Conservation (phyloP, 257 asterid species). For the Salvia miltiorrhiza region DNA sequence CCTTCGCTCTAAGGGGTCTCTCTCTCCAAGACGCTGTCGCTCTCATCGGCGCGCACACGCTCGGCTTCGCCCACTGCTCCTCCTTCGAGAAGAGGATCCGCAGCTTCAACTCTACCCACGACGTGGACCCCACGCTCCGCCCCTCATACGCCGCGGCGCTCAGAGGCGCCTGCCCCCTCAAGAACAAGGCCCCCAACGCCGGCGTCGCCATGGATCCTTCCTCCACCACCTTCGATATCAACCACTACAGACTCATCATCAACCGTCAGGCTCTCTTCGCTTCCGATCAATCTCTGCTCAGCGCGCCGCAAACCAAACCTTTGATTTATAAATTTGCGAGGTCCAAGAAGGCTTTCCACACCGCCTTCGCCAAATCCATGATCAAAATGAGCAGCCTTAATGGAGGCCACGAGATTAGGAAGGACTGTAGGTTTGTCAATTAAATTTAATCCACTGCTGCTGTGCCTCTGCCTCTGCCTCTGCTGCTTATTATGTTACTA, state of each 20-base stretch:
- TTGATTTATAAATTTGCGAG: slow-evolving; percentile 59
- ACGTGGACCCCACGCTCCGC: slow-evolving; percentile 62
- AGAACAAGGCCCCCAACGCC: slow-evolving; percentile 47
- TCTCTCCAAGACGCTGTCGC: slow-evolving; percentile 63
- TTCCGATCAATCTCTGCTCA: slow-evolving; percentile 69
- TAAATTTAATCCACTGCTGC: too few relatives aligned
- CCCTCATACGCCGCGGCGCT: slow-evolving; percentile 58
- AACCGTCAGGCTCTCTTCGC: slow-evolving; percentile 53
- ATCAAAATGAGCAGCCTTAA: slow-evolving; percentile 86
- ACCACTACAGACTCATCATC: slow-evolving; percentile 56
- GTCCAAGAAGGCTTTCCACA: slow-evolving; percentile 55
- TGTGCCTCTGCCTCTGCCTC: too few relatives aligned
- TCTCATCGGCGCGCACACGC: slow-evolving; percentile 75
- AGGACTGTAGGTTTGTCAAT: slow-evolving; percentile 69
- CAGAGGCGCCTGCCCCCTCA: slow-evolving; percentile 48
- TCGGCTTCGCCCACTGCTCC: slow-evolving; percentile 85
- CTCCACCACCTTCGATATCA: slow-evolving; percentile 65
- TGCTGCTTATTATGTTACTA: not conserved
- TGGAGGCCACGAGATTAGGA: slow-evolving; percentile 80
- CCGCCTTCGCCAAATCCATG: slow-evolving; percentile 66
- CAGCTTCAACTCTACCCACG: slow-evolving; percentile 70
- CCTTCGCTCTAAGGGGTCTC: slow-evolving; percentile 64
- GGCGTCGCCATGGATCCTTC: slow-evolving; percentile 73
- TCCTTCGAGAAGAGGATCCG: slow-evolving; percentile 55
- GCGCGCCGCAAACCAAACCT: slow-evolving; percentile 40